Conservation (phyloP, 306 rosid species). For the Senna tora region DNA sequence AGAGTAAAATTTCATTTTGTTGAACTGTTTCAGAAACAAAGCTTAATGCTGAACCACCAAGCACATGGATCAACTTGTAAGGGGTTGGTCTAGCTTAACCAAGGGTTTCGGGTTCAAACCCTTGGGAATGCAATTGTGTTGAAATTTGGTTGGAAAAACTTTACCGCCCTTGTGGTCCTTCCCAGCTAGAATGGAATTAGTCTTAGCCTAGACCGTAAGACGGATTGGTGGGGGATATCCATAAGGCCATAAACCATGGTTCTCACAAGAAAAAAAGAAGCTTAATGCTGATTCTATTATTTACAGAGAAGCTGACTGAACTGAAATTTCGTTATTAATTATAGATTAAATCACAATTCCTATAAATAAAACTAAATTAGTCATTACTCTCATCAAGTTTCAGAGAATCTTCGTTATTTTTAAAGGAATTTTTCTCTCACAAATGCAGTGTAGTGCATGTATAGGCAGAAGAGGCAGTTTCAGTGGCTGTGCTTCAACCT, state of each 20-base stretch:
- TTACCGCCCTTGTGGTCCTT: no score
- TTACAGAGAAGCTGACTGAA: slow-evolving; percentile 16
- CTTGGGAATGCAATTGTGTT: no score
- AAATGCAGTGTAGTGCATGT: not conserved
- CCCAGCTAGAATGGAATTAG: no score
- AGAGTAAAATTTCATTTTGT: slow-evolving; percentile 3
- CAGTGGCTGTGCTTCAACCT: not conserved
- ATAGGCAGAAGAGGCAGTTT: not conserved
- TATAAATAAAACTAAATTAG: slow-evolving; percentile 3
- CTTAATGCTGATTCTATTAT: slow-evolving; percentile 4
- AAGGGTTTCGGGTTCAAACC: no score
- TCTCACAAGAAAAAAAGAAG: no score
- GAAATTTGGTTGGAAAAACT: no score
- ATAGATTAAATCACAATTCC: not conserved
- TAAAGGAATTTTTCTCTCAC: not conserved
- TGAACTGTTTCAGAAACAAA: slow-evolving; percentile 23
- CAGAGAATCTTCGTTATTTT: not conserved
- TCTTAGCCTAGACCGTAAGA: no score
- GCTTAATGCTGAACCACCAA: slow-evolving; percentile 9
- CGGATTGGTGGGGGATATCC: no score
- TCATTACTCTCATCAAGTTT: slow-evolving; percentile 1
- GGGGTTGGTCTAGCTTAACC: no score
- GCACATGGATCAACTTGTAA: no score
- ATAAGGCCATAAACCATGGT: no score
- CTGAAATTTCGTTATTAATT: slow-evolving; percentile 1